Percentiles rank a stretch among this genome's conserved stretches.
Evolutionary conservation across 2,329 filamentous ascomycete genomes (phyloP).

Genomic region (Trichoderma citrinoviride): DNA sequence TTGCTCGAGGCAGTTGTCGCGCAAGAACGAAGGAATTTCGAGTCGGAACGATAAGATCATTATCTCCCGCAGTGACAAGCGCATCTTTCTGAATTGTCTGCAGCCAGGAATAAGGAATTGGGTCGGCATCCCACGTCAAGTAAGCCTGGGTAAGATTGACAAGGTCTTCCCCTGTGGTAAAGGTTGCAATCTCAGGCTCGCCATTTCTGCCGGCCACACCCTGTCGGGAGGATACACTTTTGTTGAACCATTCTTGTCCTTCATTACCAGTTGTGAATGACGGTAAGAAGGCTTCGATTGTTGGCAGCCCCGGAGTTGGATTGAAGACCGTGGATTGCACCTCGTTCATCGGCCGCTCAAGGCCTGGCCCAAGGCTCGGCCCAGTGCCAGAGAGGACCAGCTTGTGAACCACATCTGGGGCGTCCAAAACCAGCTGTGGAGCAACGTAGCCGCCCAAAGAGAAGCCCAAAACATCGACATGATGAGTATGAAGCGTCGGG

Average conservation of each 20-base stretch:
- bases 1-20: not conserved
- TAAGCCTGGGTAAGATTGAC: constrained; percentile 11
- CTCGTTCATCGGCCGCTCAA: constrained; percentile 27
- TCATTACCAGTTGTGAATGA: not conserved
- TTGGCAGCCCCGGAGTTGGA: not conserved
- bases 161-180: not conserved
- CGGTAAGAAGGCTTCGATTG: not conserved
- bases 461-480: constrained; percentile 47
- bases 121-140: constrained; percentile 11
- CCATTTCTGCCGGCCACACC: not conserved
- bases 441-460: constrained; percentile 49
- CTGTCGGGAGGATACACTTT: not conserved
- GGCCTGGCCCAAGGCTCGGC: constrained; percentile 39
- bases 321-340: constrained; percentile 5
- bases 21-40: not conserved
- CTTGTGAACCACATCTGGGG: constrained; percentile 37
- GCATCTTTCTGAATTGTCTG: constrained; percentile 10
- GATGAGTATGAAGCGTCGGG: constrained; percentile 4
- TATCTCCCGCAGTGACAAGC: not conserved
- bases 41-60: constrained; percentile 4
- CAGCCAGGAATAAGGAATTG: constrained; percentile 1
- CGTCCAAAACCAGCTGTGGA: constrained; percentile 44
- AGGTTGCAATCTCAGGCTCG: not conserved
- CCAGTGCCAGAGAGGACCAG: constrained; percentile 45
- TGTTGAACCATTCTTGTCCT: not conserved